These are phyloP conservation scores for Rhypophila decipiens DNA, from an alignment of 495 filamentous ascomycete species.

Conservation along the genomic window DNA sequence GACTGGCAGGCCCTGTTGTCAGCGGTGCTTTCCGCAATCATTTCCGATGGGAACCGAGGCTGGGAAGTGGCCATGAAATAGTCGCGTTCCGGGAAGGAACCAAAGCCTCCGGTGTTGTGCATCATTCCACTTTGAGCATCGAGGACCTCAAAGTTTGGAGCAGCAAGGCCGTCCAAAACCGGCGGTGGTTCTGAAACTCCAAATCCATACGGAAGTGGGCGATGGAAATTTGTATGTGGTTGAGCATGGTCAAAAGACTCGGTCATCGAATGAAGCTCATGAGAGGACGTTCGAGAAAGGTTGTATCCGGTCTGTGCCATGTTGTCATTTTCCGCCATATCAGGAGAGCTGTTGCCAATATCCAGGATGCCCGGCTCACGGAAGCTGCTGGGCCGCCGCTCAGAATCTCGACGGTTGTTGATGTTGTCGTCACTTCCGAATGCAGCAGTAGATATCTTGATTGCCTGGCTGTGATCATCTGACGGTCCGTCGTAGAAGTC, in stretches of 20 bases:
- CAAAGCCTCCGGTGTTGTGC: conserved; percentile 5
- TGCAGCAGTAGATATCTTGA: conserved; percentile 29
- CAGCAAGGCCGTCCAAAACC: conserved; percentile 1
- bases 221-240: conserved; percentile 12
- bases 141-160: conserved; percentile 3
- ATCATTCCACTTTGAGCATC: conserved; percentile 9
- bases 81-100: conserved; percentile 15
- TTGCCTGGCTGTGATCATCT: conserved; percentile 23
- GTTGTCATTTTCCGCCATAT: conserved; percentile 12
- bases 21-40: conserved; percentile 9
- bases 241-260: conserved; percentile 7
- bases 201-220: conserved; percentile 9
- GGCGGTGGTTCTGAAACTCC: conserved; percentile 2
- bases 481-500: conserved; percentile 27
- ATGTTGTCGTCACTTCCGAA: conserved; percentile 22
- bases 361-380: background rate
- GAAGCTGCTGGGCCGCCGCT: conserved; percentile 5
- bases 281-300: conserved; percentile 2
- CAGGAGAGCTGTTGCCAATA: conserved; percentile 7
- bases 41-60: conserved; percentile 17
- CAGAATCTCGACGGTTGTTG: conserved; percentile 7
- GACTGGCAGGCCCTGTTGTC: conserved; percentile 3
- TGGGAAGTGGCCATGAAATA: conserved; percentile 16
- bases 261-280: background rate
- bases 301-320: conserved; percentile 13